Evolutionary conservation across 495 filamentous ascomycete genomes (phyloP).

Genomic region (Trichoderma gamsii): DNA sequence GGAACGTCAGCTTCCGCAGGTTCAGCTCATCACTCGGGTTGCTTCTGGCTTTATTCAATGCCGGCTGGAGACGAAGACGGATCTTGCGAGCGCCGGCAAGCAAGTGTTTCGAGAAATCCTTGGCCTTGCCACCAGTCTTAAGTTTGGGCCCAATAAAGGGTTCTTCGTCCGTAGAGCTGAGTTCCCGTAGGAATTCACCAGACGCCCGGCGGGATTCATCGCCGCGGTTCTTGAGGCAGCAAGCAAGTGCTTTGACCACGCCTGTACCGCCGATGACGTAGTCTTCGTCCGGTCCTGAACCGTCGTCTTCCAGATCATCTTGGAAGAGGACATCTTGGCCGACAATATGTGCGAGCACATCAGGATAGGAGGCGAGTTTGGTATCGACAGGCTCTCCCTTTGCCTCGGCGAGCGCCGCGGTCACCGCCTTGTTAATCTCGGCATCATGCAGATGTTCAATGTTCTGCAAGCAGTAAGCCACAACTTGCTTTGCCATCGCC

Average conservation of each 20-base stretch:
- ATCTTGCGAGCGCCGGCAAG: constrained; percentile 83
- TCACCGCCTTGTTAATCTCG: constrained; percentile 28
- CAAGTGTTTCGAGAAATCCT: constrained; percentile 87
- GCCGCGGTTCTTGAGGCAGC: constrained; percentile 74
- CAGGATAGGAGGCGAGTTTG: constrained; percentile 34
- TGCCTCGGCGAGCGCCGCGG: constrained; percentile 25
- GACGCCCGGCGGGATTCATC: constrained; percentile 48
- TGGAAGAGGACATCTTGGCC: constrained; percentile 57
- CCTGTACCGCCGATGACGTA: constrained; percentile 95
- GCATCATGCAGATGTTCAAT: constrained; percentile 57
- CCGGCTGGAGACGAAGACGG: constrained; percentile 72
- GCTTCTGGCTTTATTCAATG: constrained; percentile 65
- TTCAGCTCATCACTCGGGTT: constrained; percentile 35
- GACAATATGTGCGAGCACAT: constrained; percentile 50
- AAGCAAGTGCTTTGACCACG: constrained; percentile 87
- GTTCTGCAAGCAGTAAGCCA: constrained; percentile 88
- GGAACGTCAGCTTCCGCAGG: constrained; percentile 59
- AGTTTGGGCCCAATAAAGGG: constrained; percentile 14
- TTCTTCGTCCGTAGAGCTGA: constrained; percentile 17
- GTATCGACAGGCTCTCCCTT: neutral
- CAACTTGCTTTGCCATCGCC: constrained; percentile 84
- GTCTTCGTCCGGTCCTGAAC: constrained; percentile 78
- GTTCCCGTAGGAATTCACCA: constrained; percentile 37
- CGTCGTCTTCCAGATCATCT: constrained; percentile 52
- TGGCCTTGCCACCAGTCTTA: constrained; percentile 55